phyloP scores from a whole-genome alignment of 2,329 filamentous ascomycete genomes.

The Xylariales sp. region DNA sequence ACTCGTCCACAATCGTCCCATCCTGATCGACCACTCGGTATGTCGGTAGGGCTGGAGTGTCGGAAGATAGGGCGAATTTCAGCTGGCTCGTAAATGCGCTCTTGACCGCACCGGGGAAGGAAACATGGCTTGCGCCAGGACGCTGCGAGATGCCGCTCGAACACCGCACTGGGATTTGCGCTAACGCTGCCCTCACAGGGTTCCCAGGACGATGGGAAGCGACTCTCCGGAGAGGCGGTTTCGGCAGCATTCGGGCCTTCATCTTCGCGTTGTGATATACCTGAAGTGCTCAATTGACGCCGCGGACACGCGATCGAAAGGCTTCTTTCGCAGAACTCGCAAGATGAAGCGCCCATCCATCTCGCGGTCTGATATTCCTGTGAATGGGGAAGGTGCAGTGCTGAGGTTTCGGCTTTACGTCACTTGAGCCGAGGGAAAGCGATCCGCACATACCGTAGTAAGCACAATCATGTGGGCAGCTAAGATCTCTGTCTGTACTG shows the following conservation, averaged over 20 bases:
- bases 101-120: slow-evolving; percentile 94
- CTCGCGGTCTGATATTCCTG: too few species aligned
- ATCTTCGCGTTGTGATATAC: slow-evolving; percentile 12
- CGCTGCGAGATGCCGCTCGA: slow-evolving; percentile 51
- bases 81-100: slow-evolving; percentile 84
- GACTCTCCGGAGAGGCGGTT: slow-evolving; percentile 17
- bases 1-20: slow-evolving; percentile 73
- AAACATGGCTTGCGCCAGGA: slow-evolving; percentile 51
- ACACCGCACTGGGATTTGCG: slow-evolving; percentile 25
- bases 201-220: slow-evolving; percentile 14
- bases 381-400: too few species aligned
- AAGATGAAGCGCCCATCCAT: too few species aligned
- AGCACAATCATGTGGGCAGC: too few species aligned
- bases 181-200: slow-evolving; percentile 12
- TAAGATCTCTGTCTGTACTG: too few species aligned
- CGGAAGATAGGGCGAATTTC: slow-evolving; percentile 69
- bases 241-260: slow-evolving; percentile 19
- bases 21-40: slow-evolving; percentile 91
- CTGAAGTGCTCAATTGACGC: background rate
- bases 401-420: background rate
- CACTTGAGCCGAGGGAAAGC: background rate
- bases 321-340: too few species aligned
- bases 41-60: slow-evolving; percentile 74
- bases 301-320: background rate
- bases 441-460: background rate